These are phyloP conservation scores for Pythium scleroteichum DNA, from an alignment of 352 stramenopile species.

Conservation along the genomic window DNA sequence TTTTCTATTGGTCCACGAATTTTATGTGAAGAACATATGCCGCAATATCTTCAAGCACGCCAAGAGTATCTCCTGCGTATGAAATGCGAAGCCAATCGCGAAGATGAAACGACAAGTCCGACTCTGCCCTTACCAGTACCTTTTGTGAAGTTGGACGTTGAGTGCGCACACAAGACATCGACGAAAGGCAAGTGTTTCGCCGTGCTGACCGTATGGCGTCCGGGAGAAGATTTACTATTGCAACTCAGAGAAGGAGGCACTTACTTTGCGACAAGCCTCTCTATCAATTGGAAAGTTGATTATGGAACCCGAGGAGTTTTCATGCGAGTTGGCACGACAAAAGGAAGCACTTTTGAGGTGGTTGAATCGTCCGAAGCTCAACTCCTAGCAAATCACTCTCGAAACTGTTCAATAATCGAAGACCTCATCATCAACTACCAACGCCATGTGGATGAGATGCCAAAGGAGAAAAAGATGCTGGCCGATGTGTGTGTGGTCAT, in stretches of 20 bases:
- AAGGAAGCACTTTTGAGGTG: slow-evolving; percentile 50
- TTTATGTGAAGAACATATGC: slow-evolving; percentile 63
- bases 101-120: slow-evolving; percentile 11
- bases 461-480: slow-evolving; percentile 14
- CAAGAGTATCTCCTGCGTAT: slow-evolving; percentile 8
- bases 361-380: not conserved
- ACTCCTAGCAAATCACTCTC: no score
- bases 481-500: slow-evolving; percentile 26
- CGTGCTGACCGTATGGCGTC: slow-evolving; percentile 67
- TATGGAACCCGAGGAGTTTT: slow-evolving; percentile 41
- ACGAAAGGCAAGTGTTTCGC: slow-evolving; percentile 25
- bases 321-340: slow-evolving; percentile 63
- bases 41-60: slow-evolving; percentile 48
- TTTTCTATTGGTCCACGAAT: slow-evolving; percentile 60
- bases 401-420: slow-evolving; percentile 14
- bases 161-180: slow-evolving; percentile 49
- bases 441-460: slow-evolving; percentile 1
- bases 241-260: slow-evolving; percentile 51
- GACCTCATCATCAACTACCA: not conserved
- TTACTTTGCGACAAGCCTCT: slow-evolving; percentile 64
- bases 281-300: slow-evolving; percentile 66
- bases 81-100: not conserved
- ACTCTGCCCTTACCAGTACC: slow-evolving; percentile 45
- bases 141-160: slow-evolving; percentile 69
- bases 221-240: slow-evolving; percentile 51